phyloP scores from a whole-genome alignment of 148 eudicot species.

The Vaccinium macrocarpon region DNA sequence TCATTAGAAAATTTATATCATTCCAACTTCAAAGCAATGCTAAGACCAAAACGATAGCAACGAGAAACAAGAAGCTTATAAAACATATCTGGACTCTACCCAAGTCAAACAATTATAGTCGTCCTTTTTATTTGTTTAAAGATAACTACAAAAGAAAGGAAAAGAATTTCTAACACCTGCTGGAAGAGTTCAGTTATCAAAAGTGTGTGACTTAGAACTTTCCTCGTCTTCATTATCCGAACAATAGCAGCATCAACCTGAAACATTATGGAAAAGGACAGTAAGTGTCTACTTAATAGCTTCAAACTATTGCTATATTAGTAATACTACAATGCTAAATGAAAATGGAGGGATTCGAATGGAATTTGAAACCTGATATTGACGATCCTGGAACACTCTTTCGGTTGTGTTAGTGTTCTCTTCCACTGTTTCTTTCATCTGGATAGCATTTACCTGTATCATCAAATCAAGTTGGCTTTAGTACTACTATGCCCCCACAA shows the following conservation, averaged over 20 bases:
- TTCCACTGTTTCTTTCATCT: slow-evolving; percentile 97
- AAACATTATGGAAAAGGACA: background rate
- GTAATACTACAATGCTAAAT: background rate
- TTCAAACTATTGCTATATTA: background rate
- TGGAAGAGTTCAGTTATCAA: slow-evolving; percentile 95
- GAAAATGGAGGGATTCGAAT: background rate
- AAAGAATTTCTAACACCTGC: slow-evolving; percentile 53
- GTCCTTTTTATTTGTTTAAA: background rate
- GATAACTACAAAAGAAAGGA: background rate
- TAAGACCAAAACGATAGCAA: background rate
- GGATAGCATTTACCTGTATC: slow-evolving; percentile 91
- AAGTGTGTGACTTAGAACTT: slow-evolving; percentile 92
- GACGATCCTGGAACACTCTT: slow-evolving; percentile 98
- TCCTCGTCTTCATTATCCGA: slow-evolving; percentile 97
- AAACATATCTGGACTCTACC: background rate
- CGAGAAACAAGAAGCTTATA: background rate
- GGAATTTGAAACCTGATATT: slow-evolving; percentile 69
- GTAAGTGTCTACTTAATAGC: background rate
- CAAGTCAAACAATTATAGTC: background rate
- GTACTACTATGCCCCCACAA: background rate
- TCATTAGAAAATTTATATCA: background rate
- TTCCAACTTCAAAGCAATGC: background rate
- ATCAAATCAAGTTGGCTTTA: slow-evolving; percentile 11
- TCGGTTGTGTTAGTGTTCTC: slow-evolving; percentile 95
- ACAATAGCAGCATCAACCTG: slow-evolving; percentile 99